Percentiles rank a stretch among this genome's conserved stretches.
phyloP scores from a whole-genome alignment of 495 filamentous ascomycete species.

The Oleoguttula mirabilis region DNA sequence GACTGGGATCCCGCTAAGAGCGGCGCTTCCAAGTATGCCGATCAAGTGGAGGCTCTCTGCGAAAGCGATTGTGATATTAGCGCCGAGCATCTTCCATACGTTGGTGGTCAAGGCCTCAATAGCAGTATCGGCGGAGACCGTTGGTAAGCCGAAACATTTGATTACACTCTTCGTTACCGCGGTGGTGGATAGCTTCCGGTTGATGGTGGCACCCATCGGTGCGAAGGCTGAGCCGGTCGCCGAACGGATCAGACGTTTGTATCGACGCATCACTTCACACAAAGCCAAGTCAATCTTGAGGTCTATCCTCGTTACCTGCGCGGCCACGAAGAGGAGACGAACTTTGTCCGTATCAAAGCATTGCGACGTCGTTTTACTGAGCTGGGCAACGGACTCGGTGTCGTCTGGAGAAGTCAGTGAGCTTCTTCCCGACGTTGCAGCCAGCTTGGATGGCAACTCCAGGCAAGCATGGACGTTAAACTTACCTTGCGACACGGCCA shows the following conservation, averaged over 20 bases:
- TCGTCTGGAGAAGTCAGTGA: constrained; percentile 15
- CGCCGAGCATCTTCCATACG: constrained; percentile 10
- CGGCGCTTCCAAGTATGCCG: background rate
- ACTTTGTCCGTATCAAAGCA: constrained; percentile 22
- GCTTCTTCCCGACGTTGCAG: background rate
- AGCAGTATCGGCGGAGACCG: constrained; percentile 4
- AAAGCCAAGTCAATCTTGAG: constrained; percentile 24
- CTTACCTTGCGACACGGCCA: constrained; percentile 23
- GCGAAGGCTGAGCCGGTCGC: constrained; percentile 7
- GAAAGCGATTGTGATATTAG: constrained; percentile 4
- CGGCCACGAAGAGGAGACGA: constrained; percentile 20
- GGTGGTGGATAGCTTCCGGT: constrained; percentile 3
- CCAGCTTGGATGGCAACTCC: too few relatives aligned
- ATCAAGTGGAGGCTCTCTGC: constrained; percentile 7
- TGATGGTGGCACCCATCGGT: constrained; percentile 12
- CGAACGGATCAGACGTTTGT: constrained; percentile 16
- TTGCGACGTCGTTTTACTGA: constrained; percentile 15
- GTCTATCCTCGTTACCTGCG: constrained; percentile 21
- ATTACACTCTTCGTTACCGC: constrained; percentile 9
- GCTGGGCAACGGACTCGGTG: constrained; percentile 8
- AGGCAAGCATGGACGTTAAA: too few relatives aligned
- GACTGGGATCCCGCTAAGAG: constrained; percentile 2
- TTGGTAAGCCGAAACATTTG: constrained; percentile 17
- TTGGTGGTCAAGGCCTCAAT: constrained; percentile 9
- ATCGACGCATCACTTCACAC: constrained; percentile 17